Evolutionary conservation across 345 rosid species (phyloP).

Genomic region (Kandelia obovata): DNA sequence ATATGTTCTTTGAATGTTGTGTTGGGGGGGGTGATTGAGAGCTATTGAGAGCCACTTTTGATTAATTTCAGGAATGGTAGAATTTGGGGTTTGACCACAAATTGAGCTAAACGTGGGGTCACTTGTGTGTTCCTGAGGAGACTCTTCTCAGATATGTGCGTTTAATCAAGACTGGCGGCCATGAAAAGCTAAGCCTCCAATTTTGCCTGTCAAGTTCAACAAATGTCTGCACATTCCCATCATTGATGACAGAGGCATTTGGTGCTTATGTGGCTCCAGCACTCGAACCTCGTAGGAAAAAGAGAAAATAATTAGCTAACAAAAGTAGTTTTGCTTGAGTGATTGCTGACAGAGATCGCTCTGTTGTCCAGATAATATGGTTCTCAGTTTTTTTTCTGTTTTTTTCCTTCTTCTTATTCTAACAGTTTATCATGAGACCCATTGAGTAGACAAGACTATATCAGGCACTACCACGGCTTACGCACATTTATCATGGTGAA

Average conservation of each 20-base stretch:
- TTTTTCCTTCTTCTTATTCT: too few species aligned
- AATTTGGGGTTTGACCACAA: slow-evolving; percentile 80
- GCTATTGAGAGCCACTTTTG: slow-evolving; percentile 4
- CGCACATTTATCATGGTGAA: too few species aligned
- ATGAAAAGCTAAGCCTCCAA: slow-evolving; percentile 78
- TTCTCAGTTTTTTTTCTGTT: too few species aligned
- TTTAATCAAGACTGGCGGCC: slow-evolving; percentile 70
- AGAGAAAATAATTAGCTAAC: background rate
- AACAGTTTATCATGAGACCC: too few species aligned
- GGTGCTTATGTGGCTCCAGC: slow-evolving; percentile 71
- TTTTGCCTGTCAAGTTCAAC: slow-evolving; percentile 68
- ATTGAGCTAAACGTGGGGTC: slow-evolving; percentile 74
- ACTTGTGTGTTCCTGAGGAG: slow-evolving; percentile 83
- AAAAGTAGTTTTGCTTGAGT: background rate
- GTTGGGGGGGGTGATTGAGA: background rate
- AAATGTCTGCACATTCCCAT: slow-evolving; percentile 71
- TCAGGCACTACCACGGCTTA: too few species aligned
- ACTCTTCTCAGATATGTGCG: slow-evolving; percentile 78
- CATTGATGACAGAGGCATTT: slow-evolving; percentile 54
- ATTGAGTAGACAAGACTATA: too few species aligned
- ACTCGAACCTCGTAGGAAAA: slow-evolving; percentile 59
- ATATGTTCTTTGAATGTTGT: background rate
- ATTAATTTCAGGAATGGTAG: slow-evolving; percentile 62
- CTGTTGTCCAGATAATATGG: background rate
- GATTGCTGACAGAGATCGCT: background rate